Base-by-base conservation (phyloP, 2,329 filamentous ascomycete genomes). In the Aspergillus phoenicis region DNA sequence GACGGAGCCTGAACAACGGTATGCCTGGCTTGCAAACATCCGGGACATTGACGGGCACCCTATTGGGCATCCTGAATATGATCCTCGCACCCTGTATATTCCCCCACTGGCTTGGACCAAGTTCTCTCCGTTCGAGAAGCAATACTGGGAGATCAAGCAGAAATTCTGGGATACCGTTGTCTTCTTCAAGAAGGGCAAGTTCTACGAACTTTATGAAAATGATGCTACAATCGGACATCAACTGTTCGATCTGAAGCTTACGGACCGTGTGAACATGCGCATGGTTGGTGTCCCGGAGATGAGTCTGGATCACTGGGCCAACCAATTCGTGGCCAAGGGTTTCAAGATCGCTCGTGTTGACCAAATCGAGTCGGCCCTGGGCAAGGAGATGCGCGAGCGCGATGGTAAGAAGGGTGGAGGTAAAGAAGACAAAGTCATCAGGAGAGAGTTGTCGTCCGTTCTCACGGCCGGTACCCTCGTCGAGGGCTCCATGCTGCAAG, bases 111-210 rank as follows among this genome's bases (percentile, higher is more conserved):
- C 92, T 0, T 96, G 89, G 88, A 79, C 80, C 30, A 89, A 90
- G 26, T 97, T 99, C 73, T 96, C 93, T 0, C 86, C 94, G 0
- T 99, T 99, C 66, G 95, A 99, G 78, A 96, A 93, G 76, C 95
- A 99, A 74, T 99, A 99, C 75, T 99, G 95, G 95, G 92, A 96
- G 71, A 98, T 99, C 77, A 99, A 99, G 80, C 91, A 93, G 76
- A 97, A 97, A 69, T 91, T 96, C 66, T 98, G 91, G 91, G 93
- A 97, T 67, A 97, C 93, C 0, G 89, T 99, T 49, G 94, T 99
- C 15, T 99, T 99, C 79, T 99, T 99, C 87, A 99, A 98, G 78
- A 99, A 99, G 82, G 95, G 95, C 71, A 99, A 99, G 71, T 99
- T 99, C 77, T 99, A 97, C 73, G 95, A 99, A 75, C 84, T 99